A percentile compares a stretch with the other conserved stretches of the same genome.
Evolutionary conservation across 1,139 yeast genomes (phyloP).

Genomic region (Geotrichum carabidarum): DNA sequence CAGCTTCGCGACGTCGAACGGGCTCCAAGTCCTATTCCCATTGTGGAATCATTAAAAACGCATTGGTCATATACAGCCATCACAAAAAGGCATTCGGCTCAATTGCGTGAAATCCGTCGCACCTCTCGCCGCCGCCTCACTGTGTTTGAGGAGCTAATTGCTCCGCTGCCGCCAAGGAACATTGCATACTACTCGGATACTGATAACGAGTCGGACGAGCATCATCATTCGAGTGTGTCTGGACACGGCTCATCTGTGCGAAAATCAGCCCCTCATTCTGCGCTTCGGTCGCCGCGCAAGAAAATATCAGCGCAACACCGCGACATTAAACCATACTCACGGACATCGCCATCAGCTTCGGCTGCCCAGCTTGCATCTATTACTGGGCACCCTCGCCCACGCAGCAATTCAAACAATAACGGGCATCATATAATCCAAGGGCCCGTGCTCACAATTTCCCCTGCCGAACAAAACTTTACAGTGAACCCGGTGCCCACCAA

Average conservation of each 20-base stretch:
- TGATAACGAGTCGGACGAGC: too few relatives aligned
- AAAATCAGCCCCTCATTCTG: neutral
- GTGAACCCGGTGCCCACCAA: neutral
- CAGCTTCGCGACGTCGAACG: slow-evolving; percentile 19
- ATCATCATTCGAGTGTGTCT: neutral
- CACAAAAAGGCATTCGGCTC: slow-evolving; percentile 5
- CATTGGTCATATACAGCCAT: slow-evolving; percentile 12
- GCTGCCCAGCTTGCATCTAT: neutral
- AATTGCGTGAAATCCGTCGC: neutral
- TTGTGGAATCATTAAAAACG: slow-evolving; percentile 13
- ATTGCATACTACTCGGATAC: too few relatives aligned
- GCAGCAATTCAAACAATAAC: neutral
- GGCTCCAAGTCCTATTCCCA: slow-evolving; percentile 16
- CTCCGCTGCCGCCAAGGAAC: too few relatives aligned
- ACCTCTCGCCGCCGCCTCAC: neutral
- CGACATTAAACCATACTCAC: slow-evolving; percentile 4
- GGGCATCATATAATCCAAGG: neutral
- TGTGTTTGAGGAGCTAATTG: neutral
- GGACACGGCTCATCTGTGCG: neutral
- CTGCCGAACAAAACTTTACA: slow-evolving; percentile 7
- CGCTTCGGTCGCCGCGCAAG: slow-evolving; percentile 5
- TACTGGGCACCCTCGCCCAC: neutral
- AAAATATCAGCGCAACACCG: neutral
- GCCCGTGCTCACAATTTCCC: slow-evolving; percentile 7
- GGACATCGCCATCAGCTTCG: neutral